Evolutionary conservation across 192 early-diverging fungal species (phyloP), one percentile per base, ranked within the genome.

Genomic region (Diversispora epigaea): DNA sequence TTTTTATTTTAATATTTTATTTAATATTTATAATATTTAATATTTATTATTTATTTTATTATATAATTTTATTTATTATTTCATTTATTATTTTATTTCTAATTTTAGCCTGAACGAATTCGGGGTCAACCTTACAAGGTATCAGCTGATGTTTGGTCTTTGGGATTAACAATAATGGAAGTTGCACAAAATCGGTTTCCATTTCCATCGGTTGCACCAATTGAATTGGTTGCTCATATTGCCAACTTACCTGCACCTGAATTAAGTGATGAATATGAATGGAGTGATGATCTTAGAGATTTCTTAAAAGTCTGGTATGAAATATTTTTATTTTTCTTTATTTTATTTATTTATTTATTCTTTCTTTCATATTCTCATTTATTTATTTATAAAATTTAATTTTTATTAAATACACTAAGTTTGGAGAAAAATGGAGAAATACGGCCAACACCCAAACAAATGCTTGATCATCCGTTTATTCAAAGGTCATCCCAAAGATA

Each of bases 61-160:
- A n/a, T n/a, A n/a, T n/a, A n/a, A 63, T 3, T 15, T 63, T 4
- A 43, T 41, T 50, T 50, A 6, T 63, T 41, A 41, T 40, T 40
- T 63, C 32, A 21, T 58, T 58, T 17, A 41, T 40, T 63, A 17
- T 63, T 0, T 12, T 50, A 50, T 12, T 50, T 6, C 14, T 50
- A 50, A 49, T 50, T 50, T 50, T 56, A 94, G 92, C 98, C 98
- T 57, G 98, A 99, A 79, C 89, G 98, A 45, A 98, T 99, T 77
- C 91, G 94, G 82, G 95, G 94, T 71, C 91, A 86, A 78, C 83
- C 85, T 46, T 94, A 99, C 75, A 89, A 92, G 1, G 93, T 97
- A 17, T 92, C 93, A 68, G 93, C 93, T 21, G 96, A 98, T 78
- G 90, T 98, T n/a, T 99, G 98, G 98, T 95, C 94, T 10, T 79